Evolutionary conservation across 371 early-diverging fungal species (phyloP), one percentile per base, ranked within the genome.

Genomic region (Syncephalastrum sp.): DNA sequence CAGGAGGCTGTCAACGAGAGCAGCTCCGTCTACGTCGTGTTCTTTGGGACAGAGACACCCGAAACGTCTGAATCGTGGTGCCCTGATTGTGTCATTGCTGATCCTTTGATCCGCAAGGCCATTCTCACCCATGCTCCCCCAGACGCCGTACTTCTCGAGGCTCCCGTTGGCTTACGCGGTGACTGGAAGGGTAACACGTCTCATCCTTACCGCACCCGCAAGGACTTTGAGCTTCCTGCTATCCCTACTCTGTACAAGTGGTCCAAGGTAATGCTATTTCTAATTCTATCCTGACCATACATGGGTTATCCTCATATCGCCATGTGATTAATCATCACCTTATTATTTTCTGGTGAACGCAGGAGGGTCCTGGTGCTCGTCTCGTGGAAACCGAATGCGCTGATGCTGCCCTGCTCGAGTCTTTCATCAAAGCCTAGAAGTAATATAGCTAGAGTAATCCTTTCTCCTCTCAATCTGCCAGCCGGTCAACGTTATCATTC

Each of bases 51-150:
- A 3, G 76, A 70, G 47, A 19, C 44, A 2, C 57, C 68, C 10
- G 73, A 72, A 50, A 82, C 82, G 12, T 70, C 75, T 42, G 72
- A 77, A 68, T 82, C 82, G 17, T 84, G 84, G 84, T 84, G 84
- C 64, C 82, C 82, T 12, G 84, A 83, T 62, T 83, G 84, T 57
- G 81, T 62, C 17, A 60, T 72, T 67, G 82, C 82, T 50, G 82
- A 77, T 52, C 84, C 84, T 25, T 53, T 81, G 23, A 62, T 84
- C 38, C 69, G 77, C 52, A 74, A 77, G 53, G 63, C 70, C 10
- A 49, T 82, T 29, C 48, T 68, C 17, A 54, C 74, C 51, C 66
- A 75, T 16, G 49, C 71, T 42, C 45, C 57, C n/a, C 4, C 25
- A 33, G 47, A 76, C 50, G 68, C 72, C 29, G 69, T 80, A 21